Conservation (phyloP, 2,329 filamentous ascomycete genomes). For the Fusarium begoniae region DNA sequence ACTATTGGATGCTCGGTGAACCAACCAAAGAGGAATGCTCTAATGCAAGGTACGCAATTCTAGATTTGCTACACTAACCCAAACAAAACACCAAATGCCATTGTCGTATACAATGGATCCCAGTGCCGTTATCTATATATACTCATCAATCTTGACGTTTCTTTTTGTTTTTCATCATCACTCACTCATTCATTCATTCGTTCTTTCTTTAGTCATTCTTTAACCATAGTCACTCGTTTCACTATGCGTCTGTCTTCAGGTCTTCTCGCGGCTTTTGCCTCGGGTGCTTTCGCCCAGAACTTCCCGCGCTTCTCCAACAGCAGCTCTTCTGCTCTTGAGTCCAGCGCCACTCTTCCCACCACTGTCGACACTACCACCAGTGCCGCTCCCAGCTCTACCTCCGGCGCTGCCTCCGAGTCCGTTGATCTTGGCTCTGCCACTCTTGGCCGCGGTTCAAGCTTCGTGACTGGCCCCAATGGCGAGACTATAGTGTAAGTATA, state of each 20-base stretch:
- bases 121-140: not conserved
- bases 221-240: not conserved
- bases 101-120: not conserved
- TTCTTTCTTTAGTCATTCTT: conserved; percentile 4
- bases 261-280: conserved; percentile 6
- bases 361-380: not conserved
- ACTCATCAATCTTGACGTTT: not conserved
- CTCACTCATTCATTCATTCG: not conserved
- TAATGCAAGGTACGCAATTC: not conserved
- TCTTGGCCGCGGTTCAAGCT: not conserved
- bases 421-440: not conserved
- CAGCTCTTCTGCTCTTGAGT: not conserved
- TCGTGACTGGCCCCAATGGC: not conserved
- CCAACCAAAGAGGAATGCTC: not conserved
- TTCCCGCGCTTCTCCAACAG: conserved; percentile 22
- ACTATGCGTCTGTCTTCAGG: conserved; percentile 15
- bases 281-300: not conserved
- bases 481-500: not conserved
- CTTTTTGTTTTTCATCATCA: not conserved
- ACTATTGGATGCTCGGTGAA: not conserved
- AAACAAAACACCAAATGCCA: not conserved
- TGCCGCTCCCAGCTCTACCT: not conserved
- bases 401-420: fast-evolving
- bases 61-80: not conserved
- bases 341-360: not conserved